phyloP scores from a whole-genome alignment of 1,284 basidiomycete genomes.

The Tilletiaria anomala region DNA sequence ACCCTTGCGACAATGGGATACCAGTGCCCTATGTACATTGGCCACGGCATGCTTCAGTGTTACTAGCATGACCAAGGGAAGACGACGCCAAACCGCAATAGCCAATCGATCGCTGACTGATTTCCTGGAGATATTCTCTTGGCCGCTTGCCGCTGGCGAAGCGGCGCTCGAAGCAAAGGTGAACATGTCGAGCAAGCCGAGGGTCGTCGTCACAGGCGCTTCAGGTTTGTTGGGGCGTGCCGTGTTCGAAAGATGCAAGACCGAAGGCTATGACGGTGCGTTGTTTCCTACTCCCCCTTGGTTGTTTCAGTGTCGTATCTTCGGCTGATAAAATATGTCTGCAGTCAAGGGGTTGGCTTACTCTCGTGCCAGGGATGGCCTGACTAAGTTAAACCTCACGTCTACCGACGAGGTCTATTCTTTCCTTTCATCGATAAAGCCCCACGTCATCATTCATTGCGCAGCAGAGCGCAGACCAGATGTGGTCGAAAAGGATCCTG shows the following conservation, averaged over 20 bases:
- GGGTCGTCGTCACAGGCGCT: slow-evolving; percentile 43
- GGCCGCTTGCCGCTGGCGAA: no score
- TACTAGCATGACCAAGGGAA: no score
- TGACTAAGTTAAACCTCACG: slow-evolving; percentile 43
- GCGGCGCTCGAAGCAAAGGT: no score
- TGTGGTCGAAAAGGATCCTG: slow-evolving; percentile 40
- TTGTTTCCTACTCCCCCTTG: not conserved
- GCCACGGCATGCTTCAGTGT: no score
- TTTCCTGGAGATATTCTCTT: no score
- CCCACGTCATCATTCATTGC: slow-evolving; percentile 44
- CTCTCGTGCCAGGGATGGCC: slow-evolving; percentile 35
- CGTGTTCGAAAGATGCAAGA: slow-evolving; percentile 21
- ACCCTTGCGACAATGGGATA: no score
- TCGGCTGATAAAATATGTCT: no score
- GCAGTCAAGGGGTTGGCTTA: slow-evolving; percentile 38
- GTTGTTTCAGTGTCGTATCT: no score
- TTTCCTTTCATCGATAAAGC: slow-evolving; percentile 38
- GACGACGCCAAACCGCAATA: no score
- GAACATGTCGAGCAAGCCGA: no score
- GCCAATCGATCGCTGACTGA: no score
- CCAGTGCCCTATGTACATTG: no score
- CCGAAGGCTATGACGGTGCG: slow-evolving; percentile 8
- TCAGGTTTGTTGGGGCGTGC: slow-evolving; percentile 45
- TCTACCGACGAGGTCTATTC: slow-evolving; percentile 39
- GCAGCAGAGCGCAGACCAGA: slow-evolving; percentile 44